Conservation (phyloP, 768 basidiomycete genomes). For the Psilocybe azurescens region DNA sequence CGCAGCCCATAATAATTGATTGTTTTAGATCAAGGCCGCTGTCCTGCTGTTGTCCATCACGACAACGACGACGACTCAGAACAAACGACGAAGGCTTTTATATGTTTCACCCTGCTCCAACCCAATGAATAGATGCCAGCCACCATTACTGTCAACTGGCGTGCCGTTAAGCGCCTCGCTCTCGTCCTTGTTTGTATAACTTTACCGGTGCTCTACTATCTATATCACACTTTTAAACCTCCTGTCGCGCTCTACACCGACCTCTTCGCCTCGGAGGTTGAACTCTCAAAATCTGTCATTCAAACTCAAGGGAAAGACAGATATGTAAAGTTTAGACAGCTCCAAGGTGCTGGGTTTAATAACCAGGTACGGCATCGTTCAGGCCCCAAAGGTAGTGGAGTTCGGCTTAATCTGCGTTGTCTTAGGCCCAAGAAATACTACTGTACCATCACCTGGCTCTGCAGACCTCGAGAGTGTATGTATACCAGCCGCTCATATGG, state of each 20-base stretch:
- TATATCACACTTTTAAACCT: slow-evolving; percentile 40
- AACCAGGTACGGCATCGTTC: slow-evolving; percentile 40
- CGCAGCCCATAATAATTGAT: no score
- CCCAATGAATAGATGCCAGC: slow-evolving; percentile 9
- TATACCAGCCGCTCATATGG: slow-evolving; percentile 53
- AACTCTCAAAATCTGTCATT: slow-evolving; percentile 33
- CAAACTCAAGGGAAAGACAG: slow-evolving; percentile 32
- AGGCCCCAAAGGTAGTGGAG: background rate
- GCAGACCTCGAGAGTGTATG: slow-evolving; percentile 42
- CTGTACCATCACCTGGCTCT: slow-evolving; percentile 51
- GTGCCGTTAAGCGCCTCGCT: slow-evolving; percentile 22
- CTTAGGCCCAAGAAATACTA: slow-evolving; percentile 50
- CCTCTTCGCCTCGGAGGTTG: slow-evolving; percentile 34
- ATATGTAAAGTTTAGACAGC: slow-evolving; percentile 50
- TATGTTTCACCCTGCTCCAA: background rate
- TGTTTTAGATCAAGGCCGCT: background rate
- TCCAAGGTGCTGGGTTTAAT: slow-evolving; percentile 55
- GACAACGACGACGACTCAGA: background rate
- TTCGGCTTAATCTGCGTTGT: background rate
- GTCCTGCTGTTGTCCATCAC: background rate
- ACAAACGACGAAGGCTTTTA: no score
- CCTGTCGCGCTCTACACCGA: slow-evolving; percentile 42
- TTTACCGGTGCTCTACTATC: slow-evolving; percentile 31
- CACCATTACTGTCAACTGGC: slow-evolving; percentile 21
- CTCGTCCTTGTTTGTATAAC: slow-evolving; percentile 17